Percentiles rank a stretch among this genome's conserved stretches.
Evolutionary conservation across 345 rosid genomes (phyloP).

Genomic region (Lepidium aucheri): DNA sequence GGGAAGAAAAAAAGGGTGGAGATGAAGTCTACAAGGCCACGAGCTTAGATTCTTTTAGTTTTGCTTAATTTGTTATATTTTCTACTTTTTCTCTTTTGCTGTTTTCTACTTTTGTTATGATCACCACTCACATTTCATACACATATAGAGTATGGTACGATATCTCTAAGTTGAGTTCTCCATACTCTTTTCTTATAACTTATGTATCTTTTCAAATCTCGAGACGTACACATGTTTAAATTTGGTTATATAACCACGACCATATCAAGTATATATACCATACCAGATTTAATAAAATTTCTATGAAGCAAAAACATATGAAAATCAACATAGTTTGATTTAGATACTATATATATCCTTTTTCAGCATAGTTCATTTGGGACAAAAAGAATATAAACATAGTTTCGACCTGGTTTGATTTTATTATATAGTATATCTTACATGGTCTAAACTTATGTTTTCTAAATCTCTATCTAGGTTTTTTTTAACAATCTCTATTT

Average conservation of each 20-base stretch:
- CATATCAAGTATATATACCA: conserved; percentile 6
- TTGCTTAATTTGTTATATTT: conserved; percentile 18
- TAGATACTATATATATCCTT: not conserved
- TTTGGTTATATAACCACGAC: conserved; percentile 15
- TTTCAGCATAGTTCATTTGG: not conserved
- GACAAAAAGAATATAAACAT: not conserved
- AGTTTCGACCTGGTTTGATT: too few relatives aligned
- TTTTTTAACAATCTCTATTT: too few relatives aligned
- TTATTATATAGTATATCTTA: too few relatives aligned
- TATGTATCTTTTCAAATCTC: conserved; percentile 8
- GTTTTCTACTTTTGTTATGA: conserved; percentile 25
- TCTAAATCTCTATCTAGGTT: too few relatives aligned
- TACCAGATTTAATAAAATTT: conserved; percentile 7
- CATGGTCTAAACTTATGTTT: too few relatives aligned
- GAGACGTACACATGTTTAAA: conserved; percentile 17
- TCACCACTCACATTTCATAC: conserved; percentile 2
- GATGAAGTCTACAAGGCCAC: conserved; percentile 23
- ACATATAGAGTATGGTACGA: conserved; percentile 1
- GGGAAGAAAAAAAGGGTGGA: conserved; percentile 17
- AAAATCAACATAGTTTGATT: not conserved
- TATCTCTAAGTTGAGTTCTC: not conserved
- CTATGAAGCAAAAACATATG: not conserved
- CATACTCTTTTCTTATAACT: not conserved
- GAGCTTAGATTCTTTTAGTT: conserved; percentile 34
- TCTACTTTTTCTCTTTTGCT: conserved; percentile 12